Evolutionary conservation across 164 flowering plant genomes (phyloP), one percentile per base, ranked within the genome.

Genomic region (Dillenia suffruticosa): DNA sequence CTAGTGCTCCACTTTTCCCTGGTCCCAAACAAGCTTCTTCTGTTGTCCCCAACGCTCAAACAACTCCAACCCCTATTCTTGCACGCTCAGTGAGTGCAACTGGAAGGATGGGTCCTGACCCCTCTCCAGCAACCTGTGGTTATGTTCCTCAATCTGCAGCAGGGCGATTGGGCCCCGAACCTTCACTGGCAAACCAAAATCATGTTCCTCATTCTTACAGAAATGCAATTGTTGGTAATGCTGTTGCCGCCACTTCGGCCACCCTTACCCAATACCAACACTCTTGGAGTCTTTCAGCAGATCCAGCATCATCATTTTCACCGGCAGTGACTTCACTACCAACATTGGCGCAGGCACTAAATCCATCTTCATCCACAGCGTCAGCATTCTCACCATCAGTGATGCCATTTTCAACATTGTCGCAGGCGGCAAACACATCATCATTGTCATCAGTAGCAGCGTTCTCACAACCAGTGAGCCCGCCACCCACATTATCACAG

Each of bases 51-150:
- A 59, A 72, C 67, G 85, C 74, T 73, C 92, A 83, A 62, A 69
- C 84, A 26, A 12, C 82, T 44, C 86, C 90, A 8, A 61, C 51
- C 3, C 74, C 89, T 50, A 72, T 95, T 7, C 74, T 91, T 50
- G 74, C 96, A 5, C 88, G 91, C 56, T 94, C 96, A 1, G 84
- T 68, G 15, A 94, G 97, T 74, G 95, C 91, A 52, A 77, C 88
- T 63, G 90, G 95, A 22, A 79, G 92, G 52, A 68, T 91, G 63
- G 90, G 89, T 63, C 81, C 83, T 44, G 93, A 89, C 32, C 72
- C 82, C 16, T 68, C 78, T 13, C 64, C 82, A 2, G 68, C 74
- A 58, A 72, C 77, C 47, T 85, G 76, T 22, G 76, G 80, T 66
- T 73, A 68, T 72, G 74, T 77, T 66, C 86, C 89, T n/a, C 92